Conservation (phyloP, 495 filamentous ascomycete species). For the Barbatosphaeria neglecta region DNA sequence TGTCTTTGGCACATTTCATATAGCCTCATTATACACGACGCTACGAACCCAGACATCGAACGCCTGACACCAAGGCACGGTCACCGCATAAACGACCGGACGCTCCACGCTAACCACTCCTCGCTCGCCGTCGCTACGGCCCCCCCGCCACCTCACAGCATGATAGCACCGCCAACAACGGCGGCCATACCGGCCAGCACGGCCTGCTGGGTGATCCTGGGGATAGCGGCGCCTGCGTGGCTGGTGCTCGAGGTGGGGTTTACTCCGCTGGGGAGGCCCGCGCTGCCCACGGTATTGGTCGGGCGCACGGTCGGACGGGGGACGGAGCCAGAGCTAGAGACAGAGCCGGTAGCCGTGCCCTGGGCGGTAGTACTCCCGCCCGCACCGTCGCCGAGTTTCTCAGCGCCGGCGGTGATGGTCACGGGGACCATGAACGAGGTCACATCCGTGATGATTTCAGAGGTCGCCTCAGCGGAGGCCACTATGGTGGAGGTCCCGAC, state of each 20-base stretch:
- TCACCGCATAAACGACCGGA: too few species aligned
- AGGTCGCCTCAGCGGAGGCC: not conserved
- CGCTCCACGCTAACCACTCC: not conserved
- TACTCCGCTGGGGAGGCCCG: slow-evolving; percentile 7
- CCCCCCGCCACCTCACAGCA: slow-evolving; percentile 2
- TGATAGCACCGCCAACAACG: slow-evolving; percentile 12
- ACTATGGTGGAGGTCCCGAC: not conserved
- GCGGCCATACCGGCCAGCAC: slow-evolving; percentile 14
- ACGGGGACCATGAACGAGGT: slow-evolving; percentile 7
- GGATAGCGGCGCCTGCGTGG: slow-evolving; percentile 13
- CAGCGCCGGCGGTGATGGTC: slow-evolving; percentile 20
- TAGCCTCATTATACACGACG: too few species aligned
- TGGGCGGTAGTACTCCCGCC: too few species aligned
- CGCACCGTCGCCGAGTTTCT: slow-evolving; percentile 9
- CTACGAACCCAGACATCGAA: too few species aligned
- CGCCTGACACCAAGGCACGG: too few species aligned
- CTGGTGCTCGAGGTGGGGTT: slow-evolving; percentile 13
- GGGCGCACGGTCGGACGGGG: slow-evolving; percentile 1
- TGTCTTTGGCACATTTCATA: too few species aligned
- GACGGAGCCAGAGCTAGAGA: not conserved
- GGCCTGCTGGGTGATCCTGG: slow-evolving; percentile 21
- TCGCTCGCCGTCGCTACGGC: not conserved
- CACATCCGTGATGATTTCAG: not conserved
- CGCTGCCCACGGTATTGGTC: slow-evolving; percentile 1
- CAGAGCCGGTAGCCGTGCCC: not conserved